Evolutionary conservation across 129 eudicot species (phyloP).

Genomic region (Cynara cardunculus): DNA sequence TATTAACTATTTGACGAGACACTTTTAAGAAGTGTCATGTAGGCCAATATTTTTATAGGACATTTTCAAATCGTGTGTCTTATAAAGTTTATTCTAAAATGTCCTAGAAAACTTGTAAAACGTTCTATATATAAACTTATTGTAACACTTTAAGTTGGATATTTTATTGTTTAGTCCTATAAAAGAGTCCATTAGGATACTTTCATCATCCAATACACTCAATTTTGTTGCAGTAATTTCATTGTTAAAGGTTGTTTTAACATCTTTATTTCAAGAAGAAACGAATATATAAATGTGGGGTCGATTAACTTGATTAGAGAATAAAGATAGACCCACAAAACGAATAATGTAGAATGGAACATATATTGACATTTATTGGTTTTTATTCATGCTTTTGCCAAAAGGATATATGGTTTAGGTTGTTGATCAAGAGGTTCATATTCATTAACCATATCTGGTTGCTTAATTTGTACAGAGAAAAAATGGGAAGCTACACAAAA

Average conservation of each 20-base stretch:
- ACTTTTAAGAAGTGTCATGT: background rate
- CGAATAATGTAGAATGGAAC: background rate
- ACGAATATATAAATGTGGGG: background rate
- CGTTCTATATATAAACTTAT: background rate
- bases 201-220: background rate
- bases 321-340: background rate
- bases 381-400: background rate
- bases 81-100: too few species aligned
- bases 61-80: background rate
- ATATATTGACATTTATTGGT: too few species aligned
- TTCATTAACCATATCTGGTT: background rate
- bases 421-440: background rate
- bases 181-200: background rate
- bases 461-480: constrained; percentile 33
- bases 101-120: background rate
- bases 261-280: background rate
- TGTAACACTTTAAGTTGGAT: background rate
- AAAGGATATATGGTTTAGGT: background rate
- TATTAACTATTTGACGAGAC: background rate
- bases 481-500: constrained; percentile 67
- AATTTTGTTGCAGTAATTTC: background rate
- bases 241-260: background rate
- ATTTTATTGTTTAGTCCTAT: background rate
- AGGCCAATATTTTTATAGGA: background rate
- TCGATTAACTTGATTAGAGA: background rate